Evolutionary conservation across 2,329 filamentous ascomycete genomes (phyloP).

Genomic region (Xylaria hypoxylon): DNA sequence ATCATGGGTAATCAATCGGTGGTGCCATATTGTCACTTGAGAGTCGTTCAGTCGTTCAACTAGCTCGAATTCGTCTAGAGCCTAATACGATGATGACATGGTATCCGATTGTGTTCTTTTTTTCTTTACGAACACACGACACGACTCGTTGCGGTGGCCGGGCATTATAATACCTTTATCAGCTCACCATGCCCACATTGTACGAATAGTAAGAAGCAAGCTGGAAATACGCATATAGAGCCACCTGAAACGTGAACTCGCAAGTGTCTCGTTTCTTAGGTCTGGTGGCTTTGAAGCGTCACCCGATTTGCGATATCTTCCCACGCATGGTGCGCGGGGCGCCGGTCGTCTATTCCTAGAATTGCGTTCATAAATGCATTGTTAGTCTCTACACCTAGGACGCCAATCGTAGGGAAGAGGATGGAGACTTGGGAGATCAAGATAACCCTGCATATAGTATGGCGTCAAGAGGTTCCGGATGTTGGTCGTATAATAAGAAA

Average conservation of each 20-base stretch:
- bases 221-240: background rate
- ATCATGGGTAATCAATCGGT: slow-evolving; percentile 4
- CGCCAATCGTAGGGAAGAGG: slow-evolving; percentile 7
- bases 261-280: slow-evolving; percentile 6
- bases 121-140: slow-evolving; percentile 10
- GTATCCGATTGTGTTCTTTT: slow-evolving; percentile 15
- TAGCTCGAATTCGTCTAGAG: slow-evolving; percentile 1
- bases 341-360: slow-evolving; percentile 7
- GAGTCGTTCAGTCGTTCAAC: slow-evolving; percentile 11
- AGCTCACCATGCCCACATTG: background rate
- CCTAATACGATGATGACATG: slow-evolving; percentile 6
- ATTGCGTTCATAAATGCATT: slow-evolving; percentile 15
- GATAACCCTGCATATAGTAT: slow-evolving; percentile 27
- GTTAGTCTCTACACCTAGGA: slow-evolving; percentile 6
- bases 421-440: slow-evolving; percentile 10
- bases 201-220: slow-evolving; percentile 16
- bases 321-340: slow-evolving; percentile 8
- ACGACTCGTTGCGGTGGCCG: slow-evolving; percentile 10
- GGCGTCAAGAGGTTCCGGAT: slow-evolving; percentile 24
- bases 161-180: background rate
- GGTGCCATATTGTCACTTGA: slow-evolving; percentile 13
- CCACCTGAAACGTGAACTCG: slow-evolving; percentile 2
- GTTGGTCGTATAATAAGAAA: slow-evolving; percentile 29
- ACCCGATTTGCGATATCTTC: slow-evolving; percentile 7
- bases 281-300: slow-evolving; percentile 1